Evolutionary conservation across 2,329 filamentous ascomycete species (phyloP).

Genomic region (Colletotrichum graminicola): DNA sequence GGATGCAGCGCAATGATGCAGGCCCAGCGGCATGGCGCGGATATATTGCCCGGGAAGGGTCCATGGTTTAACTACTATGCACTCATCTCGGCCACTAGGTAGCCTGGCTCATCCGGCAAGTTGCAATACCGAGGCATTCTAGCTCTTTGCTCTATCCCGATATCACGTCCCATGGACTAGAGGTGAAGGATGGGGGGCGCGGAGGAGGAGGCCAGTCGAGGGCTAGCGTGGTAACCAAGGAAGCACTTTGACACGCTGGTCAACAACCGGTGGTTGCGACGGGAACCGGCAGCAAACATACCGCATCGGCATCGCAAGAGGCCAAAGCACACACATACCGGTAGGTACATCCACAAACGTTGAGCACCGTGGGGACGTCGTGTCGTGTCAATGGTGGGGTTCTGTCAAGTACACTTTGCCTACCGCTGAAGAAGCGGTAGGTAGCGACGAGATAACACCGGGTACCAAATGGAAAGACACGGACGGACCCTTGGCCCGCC

Average conservation of each 20-base stretch:
- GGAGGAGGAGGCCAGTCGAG: background rate
- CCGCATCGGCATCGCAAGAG: conserved; percentile 7
- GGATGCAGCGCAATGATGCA: conserved; percentile 11
- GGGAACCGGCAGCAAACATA: conserved; percentile 5
- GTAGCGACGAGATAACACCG: background rate
- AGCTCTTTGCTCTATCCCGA: conserved; percentile 12
- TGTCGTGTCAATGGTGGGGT: conserved; percentile 6
- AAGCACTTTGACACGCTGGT: conserved; percentile 10
- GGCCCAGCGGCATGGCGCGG: background rate
- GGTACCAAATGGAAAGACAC: background rate
- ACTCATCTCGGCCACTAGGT: background rate
- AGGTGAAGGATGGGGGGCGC: background rate
- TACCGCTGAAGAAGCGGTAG: conserved; percentile 31
- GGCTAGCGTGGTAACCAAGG: conserved; percentile 7
- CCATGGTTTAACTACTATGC: background rate
- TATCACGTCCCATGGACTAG: conserved; percentile 1
- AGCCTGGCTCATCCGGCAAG: background rate
- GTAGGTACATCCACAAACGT: conserved; percentile 11
- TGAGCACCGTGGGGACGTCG: conserved; percentile 26
- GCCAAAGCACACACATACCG: conserved; percentile 20
- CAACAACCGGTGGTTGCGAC: conserved; percentile 18
- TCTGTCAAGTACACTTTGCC: background rate
- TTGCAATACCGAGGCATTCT: background rate
- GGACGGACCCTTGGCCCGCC: background rate
- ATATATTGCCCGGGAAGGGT: background rate